A percentile compares a stretch with the other conserved stretches of the same genome.
phyloP scores from a whole-genome alignment of 768 basidiomycete species.

The Holtermanniella nyarrowii region DNA sequence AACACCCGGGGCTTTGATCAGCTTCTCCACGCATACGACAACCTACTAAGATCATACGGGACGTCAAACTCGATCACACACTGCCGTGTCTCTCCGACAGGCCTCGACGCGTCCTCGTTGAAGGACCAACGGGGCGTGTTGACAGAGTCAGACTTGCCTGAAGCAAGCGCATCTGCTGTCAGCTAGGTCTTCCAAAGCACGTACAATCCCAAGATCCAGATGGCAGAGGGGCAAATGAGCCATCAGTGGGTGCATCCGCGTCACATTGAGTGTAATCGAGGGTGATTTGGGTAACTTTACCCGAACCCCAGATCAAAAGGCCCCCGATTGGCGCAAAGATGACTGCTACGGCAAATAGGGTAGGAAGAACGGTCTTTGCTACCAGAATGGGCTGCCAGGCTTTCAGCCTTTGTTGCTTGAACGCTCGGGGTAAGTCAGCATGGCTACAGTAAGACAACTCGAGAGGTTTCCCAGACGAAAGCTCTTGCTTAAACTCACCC shows the following conservation, averaged over 20 bases:
- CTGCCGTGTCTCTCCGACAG: constrained; percentile 46
- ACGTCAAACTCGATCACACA: constrained; percentile 77
- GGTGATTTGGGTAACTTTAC: constrained; percentile 78
- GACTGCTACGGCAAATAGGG: constrained; percentile 86
- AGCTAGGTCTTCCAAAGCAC: constrained; percentile 1
- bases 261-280: constrained; percentile 94
- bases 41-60: constrained; percentile 56
- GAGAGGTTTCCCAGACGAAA: neutral
- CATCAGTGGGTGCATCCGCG: constrained; percentile 46
- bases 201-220: constrained; percentile 32
- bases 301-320: constrained; percentile 82
- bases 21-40: neutral
- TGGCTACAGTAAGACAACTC: constrained; percentile 12
- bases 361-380: constrained; percentile 93
- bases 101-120: constrained; percentile 46
- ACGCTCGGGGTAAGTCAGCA: constrained; percentile 68
- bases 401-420: constrained; percentile 98
- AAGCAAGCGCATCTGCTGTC: constrained; percentile 40
- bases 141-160: constrained; percentile 42
- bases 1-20: constrained; percentile 49
- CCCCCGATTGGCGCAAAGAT: constrained; percentile 94
- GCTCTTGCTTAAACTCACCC: too few species aligned
- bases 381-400: constrained; percentile 99
- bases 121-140: constrained; percentile 65
- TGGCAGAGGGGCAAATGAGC: constrained; percentile 52